Evolutionary conservation across 768 basidiomycete species (phyloP), one percentile per base, ranked within the genome.

Genomic region (Pholiota microspora): DNA sequence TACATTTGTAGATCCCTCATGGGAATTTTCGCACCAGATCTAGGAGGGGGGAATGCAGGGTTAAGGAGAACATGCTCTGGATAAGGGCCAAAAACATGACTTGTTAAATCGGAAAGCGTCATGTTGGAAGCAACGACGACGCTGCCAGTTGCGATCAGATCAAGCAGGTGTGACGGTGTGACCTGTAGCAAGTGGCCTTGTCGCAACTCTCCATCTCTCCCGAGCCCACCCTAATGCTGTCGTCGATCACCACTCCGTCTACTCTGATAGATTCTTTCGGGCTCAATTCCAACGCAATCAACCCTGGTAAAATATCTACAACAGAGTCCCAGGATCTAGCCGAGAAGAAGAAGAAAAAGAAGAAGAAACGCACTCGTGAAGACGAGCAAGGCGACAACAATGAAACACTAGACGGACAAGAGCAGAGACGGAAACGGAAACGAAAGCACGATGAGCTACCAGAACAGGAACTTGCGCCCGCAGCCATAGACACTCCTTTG

Each of bases 161-260:
- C n/a, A n/a, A n/a, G 46, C 10, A 38, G 42, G 27, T 25, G 16
- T 58, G 40, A 49, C 31, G 16, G 49, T 56, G 57, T 64, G 56
- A 52, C 42, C 36, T 28, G 35, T 56, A 46, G 51, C 49, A 29
- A 23, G 34, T 24, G 32, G 38, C 36, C 45, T 31, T 54, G 49
- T 58, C 48, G 34, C 51, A 28, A 23, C 16, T 21, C 48, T 51
- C 53, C 51, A 59, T 56, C 52, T 60, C 56, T 57, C 54, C 60
- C 55, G 58, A 71, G 73, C 76, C 75, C 69, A 66, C 75, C 77
- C 77, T 77, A 77, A 77, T 76, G 71, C 67, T 68, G 62, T 67
- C 40, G 21, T 42, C 67, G 54, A 62, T 62, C 57, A 55, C 61
- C 27, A 57, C 54, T 36, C 59, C 67, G 24, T 52, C 63, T 28